Conservation (phyloP, 2,329 filamentous ascomycete species). For the Apiospora phragmitis region DNA sequence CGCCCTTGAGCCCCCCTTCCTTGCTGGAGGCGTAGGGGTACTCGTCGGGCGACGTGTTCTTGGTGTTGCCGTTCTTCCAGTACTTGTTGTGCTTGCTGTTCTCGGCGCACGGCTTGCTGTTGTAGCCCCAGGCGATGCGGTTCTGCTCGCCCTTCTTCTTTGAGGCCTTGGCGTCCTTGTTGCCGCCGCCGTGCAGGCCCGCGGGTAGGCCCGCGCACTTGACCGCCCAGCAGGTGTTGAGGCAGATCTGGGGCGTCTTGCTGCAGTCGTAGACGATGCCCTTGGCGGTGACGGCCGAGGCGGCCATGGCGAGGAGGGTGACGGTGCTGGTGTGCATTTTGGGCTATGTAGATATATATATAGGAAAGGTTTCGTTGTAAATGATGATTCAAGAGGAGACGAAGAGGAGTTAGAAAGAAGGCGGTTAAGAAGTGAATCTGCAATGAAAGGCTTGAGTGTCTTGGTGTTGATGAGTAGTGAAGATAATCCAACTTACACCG, state of each 20-base stretch:
- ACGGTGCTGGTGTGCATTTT: background rate
- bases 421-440: background rate
- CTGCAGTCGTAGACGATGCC: slow-evolving; percentile 5
- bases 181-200: slow-evolving; percentile 1
- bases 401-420: background rate
- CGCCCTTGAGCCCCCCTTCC: background rate
- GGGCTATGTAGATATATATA: background rate
- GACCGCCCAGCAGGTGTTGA: slow-evolving; percentile 13
- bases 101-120: background rate
- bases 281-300: background rate
- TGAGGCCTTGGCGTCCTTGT: background rate
- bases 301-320: background rate
- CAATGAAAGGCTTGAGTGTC: background rate
- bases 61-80: background rate
- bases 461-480: background rate
- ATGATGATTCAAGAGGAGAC: background rate
- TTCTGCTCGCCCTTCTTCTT: background rate
- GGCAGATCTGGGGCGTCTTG: slow-evolving; percentile 11
- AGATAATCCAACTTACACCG: background rate
- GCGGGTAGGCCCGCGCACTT: slow-evolving; percentile 4
- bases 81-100: background rate
- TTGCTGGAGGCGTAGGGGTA: slow-evolving; percentile 1
- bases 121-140: slow-evolving; percentile 8
- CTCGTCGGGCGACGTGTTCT: slow-evolving; percentile 10
- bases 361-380: background rate